Percentiles rank a stretch among this genome's conserved stretches.
phyloP scores from a whole-genome alignment of 2,329 filamentous ascomycete genomes.

The Sclerotinia sclerotiorum region DNA sequence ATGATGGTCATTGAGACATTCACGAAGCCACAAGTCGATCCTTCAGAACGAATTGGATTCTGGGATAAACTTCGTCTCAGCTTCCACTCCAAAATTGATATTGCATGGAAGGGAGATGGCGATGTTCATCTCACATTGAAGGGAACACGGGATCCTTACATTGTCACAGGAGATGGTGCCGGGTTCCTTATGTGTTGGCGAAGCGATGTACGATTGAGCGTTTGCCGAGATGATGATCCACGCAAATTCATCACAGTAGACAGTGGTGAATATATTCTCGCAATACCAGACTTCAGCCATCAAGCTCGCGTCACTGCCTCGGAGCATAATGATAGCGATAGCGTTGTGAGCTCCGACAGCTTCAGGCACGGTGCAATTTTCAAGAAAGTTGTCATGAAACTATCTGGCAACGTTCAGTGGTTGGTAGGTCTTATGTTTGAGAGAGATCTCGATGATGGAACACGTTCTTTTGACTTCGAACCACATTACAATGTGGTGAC shows the following conservation, averaged over 20 bases:
- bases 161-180: conserved; percentile 86
- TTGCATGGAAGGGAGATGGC: conserved; percentile 92
- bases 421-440: conserved; percentile 90
- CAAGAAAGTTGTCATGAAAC: conserved; percentile 98
- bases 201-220: conserved; percentile 84
- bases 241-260: conserved; percentile 94
- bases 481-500: conserved; percentile 91
- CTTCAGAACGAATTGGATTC: conserved; percentile 91
- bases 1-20: conserved; percentile 99
- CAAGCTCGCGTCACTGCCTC: conserved; percentile 63
- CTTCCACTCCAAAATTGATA: conserved; percentile 86
- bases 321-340: conserved; percentile 58
- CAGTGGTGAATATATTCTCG: conserved; percentile 91
- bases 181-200: conserved; percentile 99
- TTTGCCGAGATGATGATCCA: conserved; percentile 82
- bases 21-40: conserved; percentile 91
- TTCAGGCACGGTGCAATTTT: conserved; percentile 77
- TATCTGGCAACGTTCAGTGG: conserved; percentile 95
- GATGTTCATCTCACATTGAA: conserved; percentile 94
- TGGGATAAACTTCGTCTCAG: conserved; percentile 97
- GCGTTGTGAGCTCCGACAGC: conserved; percentile 55
- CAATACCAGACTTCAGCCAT: conserved; percentile 89
- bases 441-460: conserved; percentile 68
- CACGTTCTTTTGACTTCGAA: conserved; percentile 81
- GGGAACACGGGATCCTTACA: conserved; percentile 87